phyloP scores from a whole-genome alignment of 2,329 filamentous ascomycete species.

The Ceratocystiopsis brevicomis region DNA sequence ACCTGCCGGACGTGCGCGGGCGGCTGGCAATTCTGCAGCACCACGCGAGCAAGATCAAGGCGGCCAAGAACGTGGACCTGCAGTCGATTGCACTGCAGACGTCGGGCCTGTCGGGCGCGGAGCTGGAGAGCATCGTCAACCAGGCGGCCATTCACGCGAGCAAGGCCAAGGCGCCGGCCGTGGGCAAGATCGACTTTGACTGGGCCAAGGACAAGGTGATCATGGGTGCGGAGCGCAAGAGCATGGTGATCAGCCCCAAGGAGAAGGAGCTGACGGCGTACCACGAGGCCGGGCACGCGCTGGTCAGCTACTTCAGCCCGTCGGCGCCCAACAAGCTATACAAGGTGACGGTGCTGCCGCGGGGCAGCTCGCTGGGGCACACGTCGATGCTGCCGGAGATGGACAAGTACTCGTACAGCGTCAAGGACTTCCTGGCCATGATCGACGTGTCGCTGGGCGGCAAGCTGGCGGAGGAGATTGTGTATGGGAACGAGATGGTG shows the following conservation, averaged over 20 bases:
- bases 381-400: slow-evolving; percentile 79
- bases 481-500: slow-evolving; percentile 80
- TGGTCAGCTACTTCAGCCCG: slow-evolving; percentile 66
- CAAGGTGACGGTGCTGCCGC: slow-evolving; percentile 92
- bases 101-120: slow-evolving; percentile 82
- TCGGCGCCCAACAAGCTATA: slow-evolving; percentile 63
- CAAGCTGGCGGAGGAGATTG: slow-evolving; percentile 69
- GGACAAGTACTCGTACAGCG: slow-evolving; percentile 80
- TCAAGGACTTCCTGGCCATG: slow-evolving; percentile 53
- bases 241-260: slow-evolving; percentile 75
- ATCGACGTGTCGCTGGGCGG: slow-evolving; percentile 59
- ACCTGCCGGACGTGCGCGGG: slow-evolving; percentile 79
- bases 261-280: slow-evolving; percentile 96
- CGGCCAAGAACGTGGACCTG: slow-evolving; percentile 62
- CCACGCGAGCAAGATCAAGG: slow-evolving; percentile 80
- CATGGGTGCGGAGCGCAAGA: slow-evolving; percentile 86
- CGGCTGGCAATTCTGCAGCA: slow-evolving; percentile 85
- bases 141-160: slow-evolving; percentile 91
- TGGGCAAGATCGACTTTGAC: slow-evolving; percentile 67
- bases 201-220: slow-evolving; percentile 98
- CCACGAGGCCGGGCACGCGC: slow-evolving; percentile 89
- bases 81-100: slow-evolving; percentile 72
- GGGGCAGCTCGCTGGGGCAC: slow-evolving; percentile 69
- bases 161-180: slow-evolving; percentile 57
- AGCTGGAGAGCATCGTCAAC: slow-evolving; percentile 92